A percentile compares a stretch with the other conserved stretches of the same genome.
Evolutionary conservation across 2,329 filamentous ascomycete species (phyloP).

Genomic region (Paecilomyces sp.): DNA sequence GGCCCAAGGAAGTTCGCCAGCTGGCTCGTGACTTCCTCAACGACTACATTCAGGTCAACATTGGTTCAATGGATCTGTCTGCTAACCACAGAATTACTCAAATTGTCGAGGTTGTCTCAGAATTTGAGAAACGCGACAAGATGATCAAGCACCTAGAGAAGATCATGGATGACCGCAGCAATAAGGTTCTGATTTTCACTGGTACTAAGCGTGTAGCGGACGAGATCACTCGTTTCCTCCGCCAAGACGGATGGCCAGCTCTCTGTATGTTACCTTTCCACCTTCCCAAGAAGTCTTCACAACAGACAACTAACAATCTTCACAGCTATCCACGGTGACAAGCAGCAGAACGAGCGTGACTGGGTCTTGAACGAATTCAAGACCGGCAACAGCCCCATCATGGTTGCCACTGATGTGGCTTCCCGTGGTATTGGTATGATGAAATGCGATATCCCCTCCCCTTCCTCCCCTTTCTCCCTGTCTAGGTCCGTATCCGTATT

Average conservation of each 20-base stretch:
- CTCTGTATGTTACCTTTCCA: conserved; percentile 60
- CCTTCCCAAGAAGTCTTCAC: neutral
- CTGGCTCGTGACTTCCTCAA: conserved; percentile 84
- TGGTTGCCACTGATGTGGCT: conserved; percentile 99
- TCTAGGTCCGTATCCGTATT: conserved; percentile 35
- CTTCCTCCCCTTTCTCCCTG: conserved; percentile 24
- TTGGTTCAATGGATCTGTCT: conserved; percentile 89
- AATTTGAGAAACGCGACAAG: conserved; percentile 94
- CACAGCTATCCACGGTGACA: conserved; percentile 93
- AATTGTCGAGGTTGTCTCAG: conserved; percentile 90
- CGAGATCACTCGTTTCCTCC: conserved; percentile 94
- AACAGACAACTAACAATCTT: conserved; percentile 28
- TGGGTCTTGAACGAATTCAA: conserved; percentile 99
- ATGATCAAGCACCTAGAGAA: conserved; percentile 98
- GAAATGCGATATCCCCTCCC: conserved; percentile 47
- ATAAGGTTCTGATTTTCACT: conserved; percentile 94
- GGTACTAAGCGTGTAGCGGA: conserved; percentile 85
- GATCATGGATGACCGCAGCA: conserved; percentile 92
- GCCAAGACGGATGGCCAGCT: conserved; percentile 96
- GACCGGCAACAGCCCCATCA: conserved; percentile 97
- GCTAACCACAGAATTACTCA: conserved; percentile 98
- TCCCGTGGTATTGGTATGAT: conserved; percentile 99
- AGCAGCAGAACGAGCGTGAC: conserved; percentile 98
- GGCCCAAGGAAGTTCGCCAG: conserved; percentile 96
- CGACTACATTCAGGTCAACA: conserved; percentile 98